Conservation (phyloP, 495 filamentous ascomycete genomes). For the Neurospora sp. region DNA sequence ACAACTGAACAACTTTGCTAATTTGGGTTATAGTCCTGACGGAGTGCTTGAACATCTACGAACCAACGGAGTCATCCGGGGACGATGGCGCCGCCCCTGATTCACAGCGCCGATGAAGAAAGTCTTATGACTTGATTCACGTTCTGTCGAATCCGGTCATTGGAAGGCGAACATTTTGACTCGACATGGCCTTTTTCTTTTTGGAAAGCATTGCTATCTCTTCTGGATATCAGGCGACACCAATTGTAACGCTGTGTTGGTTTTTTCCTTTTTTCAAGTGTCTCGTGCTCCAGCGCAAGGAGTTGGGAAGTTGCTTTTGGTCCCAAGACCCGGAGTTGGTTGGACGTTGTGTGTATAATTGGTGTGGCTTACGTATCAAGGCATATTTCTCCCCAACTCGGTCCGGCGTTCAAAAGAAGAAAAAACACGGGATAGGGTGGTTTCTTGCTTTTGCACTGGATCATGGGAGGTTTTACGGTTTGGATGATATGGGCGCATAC, state of each 20-base stretch:
- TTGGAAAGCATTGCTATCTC: background rate
- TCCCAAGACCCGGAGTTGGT: conserved; percentile 2
- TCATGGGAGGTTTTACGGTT: background rate
- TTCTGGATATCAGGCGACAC: background rate
- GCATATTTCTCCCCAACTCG: background rate
- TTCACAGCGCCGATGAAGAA: conserved; percentile 1
- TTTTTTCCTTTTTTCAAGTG: conserved; percentile 3
- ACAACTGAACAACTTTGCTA: background rate
- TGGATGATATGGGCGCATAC: background rate
- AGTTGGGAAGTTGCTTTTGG: conserved; percentile 6
- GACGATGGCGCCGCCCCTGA: conserved; percentile 7
- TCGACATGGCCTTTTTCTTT: background rate
- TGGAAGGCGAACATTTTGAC: background rate
- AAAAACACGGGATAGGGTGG: background rate
- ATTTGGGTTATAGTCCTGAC: conserved; percentile 40
- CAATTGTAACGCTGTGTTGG: background rate
- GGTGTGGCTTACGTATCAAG: background rate
- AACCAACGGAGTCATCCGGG: conserved; percentile 26
- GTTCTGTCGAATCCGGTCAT: background rate
- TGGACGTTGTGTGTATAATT: background rate
- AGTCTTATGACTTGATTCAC: background rate
- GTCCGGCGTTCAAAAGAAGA: conserved; percentile 1
- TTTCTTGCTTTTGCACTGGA: background rate
- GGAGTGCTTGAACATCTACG: conserved; percentile 55
- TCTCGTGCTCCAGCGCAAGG: conserved; percentile 6